Conservation (phyloP, 2,329 filamentous ascomycete genomes). For the Geosmithia putterillii region DNA sequence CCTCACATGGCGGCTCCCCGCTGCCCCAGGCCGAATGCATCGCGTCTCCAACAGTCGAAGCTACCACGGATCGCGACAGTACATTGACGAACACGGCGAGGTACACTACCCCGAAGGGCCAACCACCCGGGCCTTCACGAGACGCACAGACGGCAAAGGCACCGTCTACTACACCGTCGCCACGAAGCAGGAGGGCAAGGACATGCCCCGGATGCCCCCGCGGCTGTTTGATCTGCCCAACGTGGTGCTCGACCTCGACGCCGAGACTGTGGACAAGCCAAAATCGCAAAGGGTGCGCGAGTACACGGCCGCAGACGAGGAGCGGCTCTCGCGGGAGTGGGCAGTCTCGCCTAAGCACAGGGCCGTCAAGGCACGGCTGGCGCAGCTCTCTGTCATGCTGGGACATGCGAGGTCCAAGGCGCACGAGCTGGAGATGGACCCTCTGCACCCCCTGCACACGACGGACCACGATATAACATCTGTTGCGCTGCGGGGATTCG, state of each 20-base stretch:
- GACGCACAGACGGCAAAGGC: background rate
- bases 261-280: slow-evolving; percentile 21
- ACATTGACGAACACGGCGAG: background rate
- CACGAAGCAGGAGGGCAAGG: slow-evolving; percentile 1
- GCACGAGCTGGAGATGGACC: background rate
- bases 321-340: slow-evolving; percentile 13
- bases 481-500: slow-evolving; percentile 18
- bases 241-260: slow-evolving; percentile 39
- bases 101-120: background rate
- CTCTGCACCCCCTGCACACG: slow-evolving; percentile 22
- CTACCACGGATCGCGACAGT: background rate
- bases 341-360: background rate
- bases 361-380: slow-evolving; percentile 8
- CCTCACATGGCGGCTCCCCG: background rate
- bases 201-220: background rate
- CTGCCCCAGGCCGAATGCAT: background rate
- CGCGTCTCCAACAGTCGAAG: background rate
- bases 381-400: background rate
- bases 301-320: slow-evolving; percentile 22
- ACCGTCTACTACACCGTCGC: slow-evolving; percentile 3
- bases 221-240: slow-evolving; percentile 21
- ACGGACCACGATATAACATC: slow-evolving; percentile 30
- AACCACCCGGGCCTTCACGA: background rate
- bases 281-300: slow-evolving; percentile 21
- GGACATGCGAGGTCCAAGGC: background rate